Conservation (phyloP, 805 yeast species). For the Blastobotrys robertii region DNA sequence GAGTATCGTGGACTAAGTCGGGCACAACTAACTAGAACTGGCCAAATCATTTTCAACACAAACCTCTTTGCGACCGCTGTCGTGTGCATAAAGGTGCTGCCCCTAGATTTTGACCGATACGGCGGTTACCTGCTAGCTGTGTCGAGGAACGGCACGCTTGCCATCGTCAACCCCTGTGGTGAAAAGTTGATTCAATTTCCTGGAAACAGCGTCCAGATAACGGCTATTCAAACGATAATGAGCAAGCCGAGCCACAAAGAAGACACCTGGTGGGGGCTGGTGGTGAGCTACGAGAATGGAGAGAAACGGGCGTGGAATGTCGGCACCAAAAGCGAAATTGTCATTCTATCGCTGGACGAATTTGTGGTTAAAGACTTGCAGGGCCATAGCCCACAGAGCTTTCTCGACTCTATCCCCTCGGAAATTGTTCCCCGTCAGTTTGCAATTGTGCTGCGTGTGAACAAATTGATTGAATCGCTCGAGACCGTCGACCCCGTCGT, state of each 20-base stretch:
- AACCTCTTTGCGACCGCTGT: slow-evolving; percentile 6
- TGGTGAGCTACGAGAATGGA: slow-evolving; percentile 8
- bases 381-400: too few relatives aligned
- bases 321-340: slow-evolving; percentile 2
- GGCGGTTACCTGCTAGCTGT: slow-evolving; percentile 4
- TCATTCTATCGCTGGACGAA: too few relatives aligned
- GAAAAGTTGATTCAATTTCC: slow-evolving; percentile 5
- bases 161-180: slow-evolving; percentile 6
- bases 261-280: background rate
- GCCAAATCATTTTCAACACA: background rate
- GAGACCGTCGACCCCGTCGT: too few relatives aligned
- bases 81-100: slow-evolving; percentile 1
- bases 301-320: slow-evolving; percentile 10
- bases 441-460: too few relatives aligned
- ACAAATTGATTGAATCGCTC: too few relatives aligned
- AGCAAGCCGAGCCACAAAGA: background rate
- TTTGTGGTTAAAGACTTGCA: too few relatives aligned
- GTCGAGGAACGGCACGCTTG: slow-evolving; percentile 8
- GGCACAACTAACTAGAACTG: background rate
- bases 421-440: too few relatives aligned
- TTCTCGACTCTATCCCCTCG: too few relatives aligned
- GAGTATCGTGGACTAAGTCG: background rate
- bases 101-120: background rate
- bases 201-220: slow-evolving; percentile 8
- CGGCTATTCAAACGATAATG: background rate